A percentile compares a stretch with the other conserved stretches of the same genome.
Conservation (phyloP, 2,329 filamentous ascomycete genomes). For the Penicillium griseofulvum region DNA sequence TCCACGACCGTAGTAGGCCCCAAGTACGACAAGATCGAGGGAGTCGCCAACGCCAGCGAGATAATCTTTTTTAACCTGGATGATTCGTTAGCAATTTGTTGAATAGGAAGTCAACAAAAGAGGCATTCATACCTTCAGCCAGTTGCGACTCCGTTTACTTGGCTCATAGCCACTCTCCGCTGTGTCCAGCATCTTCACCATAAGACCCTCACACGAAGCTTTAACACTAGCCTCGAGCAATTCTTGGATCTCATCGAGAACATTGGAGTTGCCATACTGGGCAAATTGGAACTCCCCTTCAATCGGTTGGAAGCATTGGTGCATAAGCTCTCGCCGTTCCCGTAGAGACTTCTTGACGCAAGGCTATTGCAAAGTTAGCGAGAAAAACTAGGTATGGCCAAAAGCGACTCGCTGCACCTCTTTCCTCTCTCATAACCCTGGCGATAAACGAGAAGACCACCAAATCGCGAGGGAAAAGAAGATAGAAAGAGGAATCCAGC, state of each 20-base stretch:
- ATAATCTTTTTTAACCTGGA: slow-evolving; percentile 94
- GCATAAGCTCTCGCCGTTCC: slow-evolving; percentile 74
- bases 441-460: not conserved
- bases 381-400: not conserved
- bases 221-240: slow-evolving; percentile 95
- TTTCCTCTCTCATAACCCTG: not conserved
- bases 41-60: slow-evolving; percentile 91
- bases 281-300: slow-evolving; percentile 93
- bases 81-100: slow-evolving; percentile 1
- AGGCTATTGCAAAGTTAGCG: slow-evolving; percentile 43
- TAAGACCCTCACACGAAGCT: slow-evolving; percentile 91
- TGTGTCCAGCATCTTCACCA: slow-evolving; percentile 99
- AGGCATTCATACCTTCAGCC: slow-evolving; percentile 72
- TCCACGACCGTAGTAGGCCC: slow-evolving; percentile 89
- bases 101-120: not conserved
- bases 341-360: slow-evolving; percentile 84
- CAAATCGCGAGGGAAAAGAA: too few species aligned
- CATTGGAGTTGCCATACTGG: slow-evolving; percentile 78
- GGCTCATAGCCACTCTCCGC: slow-evolving; percentile 92
- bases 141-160: slow-evolving; percentile 92
- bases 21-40: slow-evolving; percentile 90
- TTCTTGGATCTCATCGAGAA: slow-evolving; percentile 88
- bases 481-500: not conserved
- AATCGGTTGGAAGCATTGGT: slow-evolving; percentile 68
- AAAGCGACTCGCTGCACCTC: not conserved